Percentiles rank a stretch among this genome's conserved stretches.
phyloP scores from a whole-genome alignment of 371 early-diverging fungal genomes.

The Actinomortierella wolfii region DNA sequence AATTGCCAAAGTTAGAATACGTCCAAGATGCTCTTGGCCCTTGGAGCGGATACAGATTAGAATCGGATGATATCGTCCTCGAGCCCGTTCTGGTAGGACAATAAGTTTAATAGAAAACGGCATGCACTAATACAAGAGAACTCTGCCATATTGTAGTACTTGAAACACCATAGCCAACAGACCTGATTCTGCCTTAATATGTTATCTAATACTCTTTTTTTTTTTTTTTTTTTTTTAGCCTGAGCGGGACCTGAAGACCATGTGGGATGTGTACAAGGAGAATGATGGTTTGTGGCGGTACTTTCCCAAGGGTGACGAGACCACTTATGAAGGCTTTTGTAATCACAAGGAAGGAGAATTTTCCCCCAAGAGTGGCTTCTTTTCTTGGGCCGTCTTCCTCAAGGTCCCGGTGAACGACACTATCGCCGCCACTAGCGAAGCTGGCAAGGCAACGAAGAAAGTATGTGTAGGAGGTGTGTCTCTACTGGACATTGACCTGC shows the following conservation, averaged over 20 bases:
- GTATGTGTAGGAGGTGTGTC: constrained; percentile 33
- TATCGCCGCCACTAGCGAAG: neutral
- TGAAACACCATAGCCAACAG: neutral
- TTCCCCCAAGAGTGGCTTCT: constrained; percentile 1
- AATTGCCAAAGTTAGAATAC: constrained; percentile 5
- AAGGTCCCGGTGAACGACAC: constrained; percentile 4
- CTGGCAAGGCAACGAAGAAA: constrained; percentile 10
- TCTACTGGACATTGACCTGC: constrained; percentile 24
- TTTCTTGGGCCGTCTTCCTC: constrained; percentile 25
- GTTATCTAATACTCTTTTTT: neutral
- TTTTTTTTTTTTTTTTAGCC: constrained; percentile 6
- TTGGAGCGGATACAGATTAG: constrained; percentile 22
- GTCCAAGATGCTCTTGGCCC: constrained; percentile 26
- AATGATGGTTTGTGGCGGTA: constrained; percentile 17
- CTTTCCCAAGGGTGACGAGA: constrained; percentile 20
- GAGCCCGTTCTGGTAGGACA: constrained; percentile 19
- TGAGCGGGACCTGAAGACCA: constrained; percentile 20
- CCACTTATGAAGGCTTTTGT: constrained; percentile 19
- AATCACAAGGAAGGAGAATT: constrained; percentile 5
- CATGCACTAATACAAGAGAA: no score
- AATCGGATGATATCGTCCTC: constrained; percentile 29
- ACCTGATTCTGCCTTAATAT: neutral
- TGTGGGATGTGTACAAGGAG: constrained; percentile 35
- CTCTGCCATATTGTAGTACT: neutral
- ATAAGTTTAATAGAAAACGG: neutral